Conservation (phyloP, 2,329 filamentous ascomycete species). For the Metarhizium guizhouense region DNA sequence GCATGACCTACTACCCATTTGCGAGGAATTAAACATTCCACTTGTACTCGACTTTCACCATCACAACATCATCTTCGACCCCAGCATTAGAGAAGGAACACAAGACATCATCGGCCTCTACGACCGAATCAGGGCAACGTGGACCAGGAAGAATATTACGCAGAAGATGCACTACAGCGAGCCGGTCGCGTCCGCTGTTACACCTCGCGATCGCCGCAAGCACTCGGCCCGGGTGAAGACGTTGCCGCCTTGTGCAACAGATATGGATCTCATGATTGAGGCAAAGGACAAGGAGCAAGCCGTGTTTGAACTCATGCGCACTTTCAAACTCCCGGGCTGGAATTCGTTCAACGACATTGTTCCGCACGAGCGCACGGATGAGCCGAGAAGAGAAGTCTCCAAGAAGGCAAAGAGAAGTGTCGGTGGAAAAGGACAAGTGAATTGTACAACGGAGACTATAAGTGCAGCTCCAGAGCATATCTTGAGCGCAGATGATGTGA, state of each 20-base stretch:
- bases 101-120: conserved; percentile 68
- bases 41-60: conserved; percentile 91
- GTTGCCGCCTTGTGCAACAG: conserved; percentile 69
- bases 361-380: conserved; percentile 67
- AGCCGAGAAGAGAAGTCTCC: conserved; percentile 42
- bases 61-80: conserved; percentile 87
- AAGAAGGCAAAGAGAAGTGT: conserved; percentile 32
- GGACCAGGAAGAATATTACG: conserved; percentile 73
- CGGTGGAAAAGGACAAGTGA: conserved; percentile 27
- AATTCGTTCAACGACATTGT: conserved; percentile 68
- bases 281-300: conserved; percentile 98
- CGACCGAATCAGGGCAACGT: conserved; percentile 72
- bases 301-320: conserved; percentile 88
- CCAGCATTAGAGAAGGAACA: conserved; percentile 69
- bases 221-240: conserved; percentile 73
- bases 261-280: conserved; percentile 98
- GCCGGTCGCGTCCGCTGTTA: conserved; percentile 54
- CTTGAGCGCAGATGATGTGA: conserved; percentile 60
- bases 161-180: conserved; percentile 99
- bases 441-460: conserved; percentile 27
- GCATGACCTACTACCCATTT: conserved; percentile 81
- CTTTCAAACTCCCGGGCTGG: conserved; percentile 73
- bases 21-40: conserved; percentile 89
- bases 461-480: conserved; percentile 28
- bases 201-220: conserved; percentile 69